Percentiles rank a stretch among this genome's conserved stretches.
These are phyloP conservation scores for Dissophora ornata DNA, from an alignment of 192 early-diverging fungal species.

Conservation along the genomic window DNA sequence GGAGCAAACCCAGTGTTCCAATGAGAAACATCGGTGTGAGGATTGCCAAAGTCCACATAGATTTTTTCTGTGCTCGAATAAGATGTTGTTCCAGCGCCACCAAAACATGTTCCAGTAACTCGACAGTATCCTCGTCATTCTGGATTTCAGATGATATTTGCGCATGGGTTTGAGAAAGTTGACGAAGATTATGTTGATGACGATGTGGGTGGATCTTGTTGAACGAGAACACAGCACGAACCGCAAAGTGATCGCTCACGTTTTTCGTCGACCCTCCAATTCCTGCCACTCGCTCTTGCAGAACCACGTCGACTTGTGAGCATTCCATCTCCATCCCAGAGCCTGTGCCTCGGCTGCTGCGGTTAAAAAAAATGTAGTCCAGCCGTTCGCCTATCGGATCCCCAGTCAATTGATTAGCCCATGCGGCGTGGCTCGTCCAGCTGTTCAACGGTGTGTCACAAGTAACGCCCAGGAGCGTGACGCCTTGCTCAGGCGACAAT, in stretches of 20 bases:
- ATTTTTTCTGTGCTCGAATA: not conserved
- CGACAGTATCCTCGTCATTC: not conserved
- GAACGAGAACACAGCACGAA: slow-evolving; percentile 26
- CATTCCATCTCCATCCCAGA: slow-evolving; percentile 56
- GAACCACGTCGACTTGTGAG: slow-evolving; percentile 3
- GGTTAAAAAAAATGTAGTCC: slow-evolving; percentile 63
- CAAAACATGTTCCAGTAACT: slow-evolving; percentile 17
- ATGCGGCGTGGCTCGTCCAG: slow-evolving; percentile 52
- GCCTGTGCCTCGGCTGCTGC: no score
- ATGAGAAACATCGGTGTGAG: not conserved
- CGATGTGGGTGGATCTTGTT: no score
- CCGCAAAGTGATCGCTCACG: slow-evolving; percentile 38
- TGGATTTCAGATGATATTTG: not conserved
- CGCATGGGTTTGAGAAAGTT: not conserved
- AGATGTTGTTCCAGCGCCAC: slow-evolving; percentile 16
- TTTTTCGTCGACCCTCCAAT: slow-evolving; percentile 5
- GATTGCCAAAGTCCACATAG: not conserved
- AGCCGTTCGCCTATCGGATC: slow-evolving; percentile 58
- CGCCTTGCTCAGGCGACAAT: slow-evolving; percentile 24
- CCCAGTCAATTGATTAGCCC: slow-evolving; percentile 20
- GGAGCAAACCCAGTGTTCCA: not conserved
- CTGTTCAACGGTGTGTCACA: slow-evolving; percentile 62
- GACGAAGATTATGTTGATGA: no score
- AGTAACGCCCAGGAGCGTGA: slow-evolving; percentile 56
- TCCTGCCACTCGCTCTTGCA: slow-evolving; percentile 5